Base-by-base conservation (phyloP, 2,329 filamentous ascomycete species). In the Aureobasidium pullulans region DNA sequence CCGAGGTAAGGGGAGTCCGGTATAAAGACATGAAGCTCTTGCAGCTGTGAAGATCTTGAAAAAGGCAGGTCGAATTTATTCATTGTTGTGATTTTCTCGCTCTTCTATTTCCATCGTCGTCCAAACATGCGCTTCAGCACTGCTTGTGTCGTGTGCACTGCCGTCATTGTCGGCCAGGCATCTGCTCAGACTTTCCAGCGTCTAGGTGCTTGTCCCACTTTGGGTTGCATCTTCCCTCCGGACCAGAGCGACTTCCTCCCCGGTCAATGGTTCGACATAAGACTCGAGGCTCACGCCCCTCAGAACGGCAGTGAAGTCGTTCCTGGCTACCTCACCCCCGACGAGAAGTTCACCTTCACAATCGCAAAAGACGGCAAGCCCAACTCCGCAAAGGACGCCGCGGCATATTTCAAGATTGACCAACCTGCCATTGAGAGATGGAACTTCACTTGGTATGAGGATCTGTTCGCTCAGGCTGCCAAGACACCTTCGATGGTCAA, bases 381-480 rank as follows among this genome's bases (percentile, higher is more conserved):
- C 15, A 44, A 59, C 28, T 32, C 40, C 61, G 70, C 81, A 29
- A 74, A 82, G 69, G 75, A 79, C 60, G 83, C 85, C 42, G 77
- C 84, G 15, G 75, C 84, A 42, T 91, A 83, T 75, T 93, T 94
- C 75, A 77, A 79, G n/a, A 68, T 87, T 37, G 67, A 80, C 2
- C 88, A 93, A 70, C 86, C 89, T 19, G 74, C 83, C 70, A 75
- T 94, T 15, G 90, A 95, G 78, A 85, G 79, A 64, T 95, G 90
- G 90, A 82, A 85, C 64, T 94, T 94, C 70, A 80, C 80, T n/a
- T 94, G 88, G 87, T 93, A 83, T 68, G 90, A 93, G 76, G 82
- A 95, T 67, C 81, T 90, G 29, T 95, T 90, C 69, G 89, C 89
- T 31, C 76, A 85, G 68, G 89, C 92, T 66, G 84, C 84, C 3